Evolutionary conservation across 179 eudicot species (phyloP).

Genomic region (Heliamphora pulchella): DNA sequence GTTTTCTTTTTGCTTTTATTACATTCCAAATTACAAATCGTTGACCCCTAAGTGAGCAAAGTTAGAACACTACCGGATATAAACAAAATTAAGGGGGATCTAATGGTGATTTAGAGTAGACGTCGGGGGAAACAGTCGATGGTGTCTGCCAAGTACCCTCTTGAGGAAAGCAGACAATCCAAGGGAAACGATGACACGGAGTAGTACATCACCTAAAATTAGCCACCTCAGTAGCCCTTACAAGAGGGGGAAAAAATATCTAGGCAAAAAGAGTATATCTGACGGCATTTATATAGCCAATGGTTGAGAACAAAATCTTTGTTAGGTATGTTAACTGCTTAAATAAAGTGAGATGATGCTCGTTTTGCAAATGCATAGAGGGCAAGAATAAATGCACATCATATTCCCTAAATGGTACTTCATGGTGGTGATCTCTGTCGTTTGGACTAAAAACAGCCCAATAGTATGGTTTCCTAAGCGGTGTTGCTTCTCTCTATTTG

Average conservation of each 20-base stretch:
- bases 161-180: background rate
- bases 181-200: background rate
- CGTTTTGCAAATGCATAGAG: background rate
- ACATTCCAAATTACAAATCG: background rate
- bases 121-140: background rate
- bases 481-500: too few species aligned
- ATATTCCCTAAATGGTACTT: background rate
- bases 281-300: background rate
- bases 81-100: background rate
- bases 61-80: background rate
- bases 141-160: background rate
- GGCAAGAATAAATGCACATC: background rate
- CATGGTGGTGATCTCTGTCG: too few species aligned
- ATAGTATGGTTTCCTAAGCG: too few species aligned
- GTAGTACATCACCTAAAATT: background rate
- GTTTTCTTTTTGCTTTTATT: background rate
- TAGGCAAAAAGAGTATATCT: background rate
- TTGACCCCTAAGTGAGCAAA: background rate
- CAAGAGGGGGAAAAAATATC: background rate
- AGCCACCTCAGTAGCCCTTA: background rate
- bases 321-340: background rate
- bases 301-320: background rate
- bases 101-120: background rate
- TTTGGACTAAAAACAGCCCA: too few species aligned
- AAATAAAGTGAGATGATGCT: background rate